These are phyloP conservation scores for Thelephora terrestris DNA, from an alignment of 1,284 basidiomycete species.

Conservation along the genomic window DNA sequence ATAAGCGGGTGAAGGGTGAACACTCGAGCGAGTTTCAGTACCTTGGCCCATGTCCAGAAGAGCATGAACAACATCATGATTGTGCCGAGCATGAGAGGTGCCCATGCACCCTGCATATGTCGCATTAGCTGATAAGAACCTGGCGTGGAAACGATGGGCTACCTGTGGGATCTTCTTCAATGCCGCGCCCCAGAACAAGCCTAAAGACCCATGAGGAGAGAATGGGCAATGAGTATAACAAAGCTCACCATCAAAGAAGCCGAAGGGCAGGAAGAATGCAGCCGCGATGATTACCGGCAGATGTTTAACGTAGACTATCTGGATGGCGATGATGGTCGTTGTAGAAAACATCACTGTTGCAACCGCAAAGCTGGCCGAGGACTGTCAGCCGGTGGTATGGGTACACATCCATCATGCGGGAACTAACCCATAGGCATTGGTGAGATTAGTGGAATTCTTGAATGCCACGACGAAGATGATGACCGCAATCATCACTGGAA, in stretches of 20 bases:
- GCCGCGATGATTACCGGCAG: slow-evolving; percentile 34
- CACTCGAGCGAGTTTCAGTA: slow-evolving; percentile 11
- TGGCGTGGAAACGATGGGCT: too few relatives aligned
- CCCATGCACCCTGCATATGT: slow-evolving; percentile 42
- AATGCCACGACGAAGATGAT: slow-evolving; percentile 51
- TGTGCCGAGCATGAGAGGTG: slow-evolving; percentile 45
- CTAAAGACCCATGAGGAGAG: slow-evolving; percentile 13
- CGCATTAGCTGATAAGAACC: too few relatives aligned
- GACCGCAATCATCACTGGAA: slow-evolving; percentile 38
- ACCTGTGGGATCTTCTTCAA: slow-evolving; percentile 42
- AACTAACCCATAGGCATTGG: slow-evolving; percentile 38
- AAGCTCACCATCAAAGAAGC: slow-evolving; percentile 43
- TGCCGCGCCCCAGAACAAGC: slow-evolving; percentile 51
- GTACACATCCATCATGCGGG: background rate
- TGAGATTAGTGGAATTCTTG: slow-evolving; percentile 36
- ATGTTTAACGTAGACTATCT: slow-evolving; percentile 47
- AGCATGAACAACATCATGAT: slow-evolving; percentile 38
- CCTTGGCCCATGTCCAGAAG: slow-evolving; percentile 58
- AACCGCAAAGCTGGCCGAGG: slow-evolving; percentile 41
- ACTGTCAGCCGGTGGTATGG: background rate
- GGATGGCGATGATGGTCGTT: slow-evolving; percentile 44
- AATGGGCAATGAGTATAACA: background rate
- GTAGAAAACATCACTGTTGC: slow-evolving; percentile 57
- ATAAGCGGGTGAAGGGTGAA: background rate
- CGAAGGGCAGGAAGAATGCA: slow-evolving; percentile 43